Percentiles rank a stretch among this genome's conserved stretches.
Evolutionary conservation across 2,329 filamentous ascomycete genomes (phyloP).

Genomic region (Drechmeria coniospora): DNA sequence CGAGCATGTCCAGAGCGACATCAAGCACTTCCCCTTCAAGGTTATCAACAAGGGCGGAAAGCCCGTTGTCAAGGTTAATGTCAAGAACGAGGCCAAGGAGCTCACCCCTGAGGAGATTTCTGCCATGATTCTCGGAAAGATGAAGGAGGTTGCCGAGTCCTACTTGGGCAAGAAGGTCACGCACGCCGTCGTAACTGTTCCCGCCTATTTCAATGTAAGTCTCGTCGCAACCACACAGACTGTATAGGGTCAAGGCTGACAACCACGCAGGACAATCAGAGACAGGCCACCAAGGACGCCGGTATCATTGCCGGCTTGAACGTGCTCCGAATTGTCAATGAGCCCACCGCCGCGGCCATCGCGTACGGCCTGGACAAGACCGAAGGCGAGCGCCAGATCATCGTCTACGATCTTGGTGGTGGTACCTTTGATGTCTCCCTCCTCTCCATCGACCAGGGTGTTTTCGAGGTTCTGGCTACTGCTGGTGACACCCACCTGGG

Average conservation of each 20-base stretch:
- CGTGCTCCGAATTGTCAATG: slow-evolving; percentile 91
- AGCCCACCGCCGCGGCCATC: slow-evolving; percentile 88
- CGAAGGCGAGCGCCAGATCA: slow-evolving; percentile 70
- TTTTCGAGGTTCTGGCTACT: slow-evolving; percentile 88
- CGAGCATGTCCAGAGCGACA: slow-evolving; percentile 78
- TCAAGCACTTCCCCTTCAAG: slow-evolving; percentile 98
- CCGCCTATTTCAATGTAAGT: slow-evolving; percentile 79
- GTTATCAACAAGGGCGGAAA: slow-evolving; percentile 81
- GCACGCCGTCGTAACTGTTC: slow-evolving; percentile 84
- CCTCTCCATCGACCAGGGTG: slow-evolving; percentile 77
- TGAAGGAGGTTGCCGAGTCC: slow-evolving; percentile 69
- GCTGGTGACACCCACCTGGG: slow-evolving; percentile 94
- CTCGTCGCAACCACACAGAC: neutral
- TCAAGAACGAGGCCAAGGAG: slow-evolving; percentile 47
- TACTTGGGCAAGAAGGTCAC: slow-evolving; percentile 72
- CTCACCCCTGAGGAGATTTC: slow-evolving; percentile 73
- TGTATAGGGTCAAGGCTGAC: slow-evolving; percentile 8
- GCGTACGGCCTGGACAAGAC: slow-evolving; percentile 88
- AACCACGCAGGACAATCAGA: slow-evolving; percentile 56
- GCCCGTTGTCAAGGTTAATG: slow-evolving; percentile 65
- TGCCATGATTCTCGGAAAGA: slow-evolving; percentile 70
- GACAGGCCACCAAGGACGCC: slow-evolving; percentile 92
- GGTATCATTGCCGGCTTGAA: slow-evolving; percentile 85
- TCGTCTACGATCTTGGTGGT: slow-evolving; percentile 88
- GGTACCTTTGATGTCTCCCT: slow-evolving; percentile 92